Percentiles rank a stretch among this genome's conserved stretches.
These are phyloP conservation scores for Moelleriella libera DNA, from an alignment of 2,329 filamentous ascomycete species.

Conservation along the genomic window DNA sequence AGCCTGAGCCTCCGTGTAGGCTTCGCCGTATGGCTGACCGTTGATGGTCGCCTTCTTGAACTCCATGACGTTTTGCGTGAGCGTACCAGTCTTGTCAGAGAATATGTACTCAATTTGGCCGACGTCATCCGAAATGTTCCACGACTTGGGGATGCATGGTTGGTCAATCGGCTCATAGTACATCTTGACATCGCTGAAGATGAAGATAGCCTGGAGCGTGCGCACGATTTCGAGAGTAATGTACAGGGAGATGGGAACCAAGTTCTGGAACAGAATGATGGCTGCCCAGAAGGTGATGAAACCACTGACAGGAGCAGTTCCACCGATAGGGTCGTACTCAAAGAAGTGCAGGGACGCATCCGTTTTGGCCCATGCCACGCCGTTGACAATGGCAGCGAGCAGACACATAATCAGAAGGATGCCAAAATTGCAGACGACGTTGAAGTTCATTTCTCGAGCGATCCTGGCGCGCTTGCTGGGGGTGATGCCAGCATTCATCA, in stretches of 20 bases:
- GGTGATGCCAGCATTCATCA: constrained; percentile 94
- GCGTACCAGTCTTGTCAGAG: constrained; percentile 91
- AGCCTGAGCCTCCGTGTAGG: constrained; percentile 91
- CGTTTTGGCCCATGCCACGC: constrained; percentile 61
- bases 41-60: constrained; percentile 98
- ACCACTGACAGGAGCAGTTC: constrained; percentile 61
- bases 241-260: constrained; percentile 96
- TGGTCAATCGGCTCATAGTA: constrained; percentile 93
- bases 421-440: constrained; percentile 91
- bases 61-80: constrained; percentile 98
- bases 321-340: constrained; percentile 73
- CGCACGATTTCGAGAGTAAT: constrained; percentile 94
- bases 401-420: constrained; percentile 79
- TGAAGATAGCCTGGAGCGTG: constrained; percentile 87
- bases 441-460: constrained; percentile 88
- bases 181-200: constrained; percentile 92
- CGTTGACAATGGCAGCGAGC: constrained; percentile 71
- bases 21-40: constrained; percentile 90
- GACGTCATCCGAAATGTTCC: constrained; percentile 97
- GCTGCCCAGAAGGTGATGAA: constrained; percentile 96
- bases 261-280: constrained; percentile 91
- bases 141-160: constrained; percentile 91
- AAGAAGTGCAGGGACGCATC: constrained; percentile 69
- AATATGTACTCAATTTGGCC: constrained; percentile 99
- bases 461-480: constrained; percentile 88